Percentiles rank a stretch among this genome's conserved stretches.
Conservation (phyloP, 306 rosid species). For the Herpetospermum pedunculosum region DNA sequence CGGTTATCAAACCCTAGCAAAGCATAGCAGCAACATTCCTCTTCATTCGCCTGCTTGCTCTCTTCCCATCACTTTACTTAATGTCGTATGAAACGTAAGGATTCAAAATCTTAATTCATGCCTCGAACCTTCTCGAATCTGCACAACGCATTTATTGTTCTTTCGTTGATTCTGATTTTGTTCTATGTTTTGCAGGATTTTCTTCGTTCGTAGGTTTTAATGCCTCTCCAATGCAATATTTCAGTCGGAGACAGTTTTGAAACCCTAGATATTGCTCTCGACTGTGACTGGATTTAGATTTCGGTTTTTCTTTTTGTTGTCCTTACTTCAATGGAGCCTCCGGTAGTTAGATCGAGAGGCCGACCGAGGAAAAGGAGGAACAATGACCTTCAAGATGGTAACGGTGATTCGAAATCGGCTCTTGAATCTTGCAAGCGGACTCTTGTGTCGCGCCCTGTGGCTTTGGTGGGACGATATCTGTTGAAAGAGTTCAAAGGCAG, state of each 20-base stretch:
- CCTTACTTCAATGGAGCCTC: slow-evolving; percentile 53
- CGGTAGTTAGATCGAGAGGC: slow-evolving; percentile 63
- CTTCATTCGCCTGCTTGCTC: background rate
- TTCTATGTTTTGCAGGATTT: slow-evolving; percentile 16
- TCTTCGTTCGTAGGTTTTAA: slow-evolving; percentile 19
- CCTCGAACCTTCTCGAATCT: background rate
- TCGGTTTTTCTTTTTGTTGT: background rate
- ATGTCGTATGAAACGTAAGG: background rate
- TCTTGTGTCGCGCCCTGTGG: slow-evolving; percentile 27
- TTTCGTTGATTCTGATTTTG: background rate
- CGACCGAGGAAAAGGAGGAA: slow-evolving; percentile 75
- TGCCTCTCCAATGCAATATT: slow-evolving; percentile 9
- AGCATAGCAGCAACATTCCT: slow-evolving; percentile 7
- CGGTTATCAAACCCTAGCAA: slow-evolving; percentile 27
- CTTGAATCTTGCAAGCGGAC: slow-evolving; percentile 34
- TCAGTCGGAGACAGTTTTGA: background rate
- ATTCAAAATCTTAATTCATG: background rate
- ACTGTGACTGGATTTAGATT: slow-evolving; percentile 9
- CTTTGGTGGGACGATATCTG: slow-evolving; percentile 51
- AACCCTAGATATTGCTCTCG: slow-evolving; percentile 17
- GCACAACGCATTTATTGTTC: background rate
- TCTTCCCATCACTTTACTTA: background rate
- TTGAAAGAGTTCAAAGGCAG: slow-evolving; percentile 50
- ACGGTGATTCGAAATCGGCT: slow-evolving; percentile 21
- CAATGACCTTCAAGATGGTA: slow-evolving; percentile 28